Conservation (phyloP, 179 eudicot genomes). For the Vitellaria paradoxa region DNA sequence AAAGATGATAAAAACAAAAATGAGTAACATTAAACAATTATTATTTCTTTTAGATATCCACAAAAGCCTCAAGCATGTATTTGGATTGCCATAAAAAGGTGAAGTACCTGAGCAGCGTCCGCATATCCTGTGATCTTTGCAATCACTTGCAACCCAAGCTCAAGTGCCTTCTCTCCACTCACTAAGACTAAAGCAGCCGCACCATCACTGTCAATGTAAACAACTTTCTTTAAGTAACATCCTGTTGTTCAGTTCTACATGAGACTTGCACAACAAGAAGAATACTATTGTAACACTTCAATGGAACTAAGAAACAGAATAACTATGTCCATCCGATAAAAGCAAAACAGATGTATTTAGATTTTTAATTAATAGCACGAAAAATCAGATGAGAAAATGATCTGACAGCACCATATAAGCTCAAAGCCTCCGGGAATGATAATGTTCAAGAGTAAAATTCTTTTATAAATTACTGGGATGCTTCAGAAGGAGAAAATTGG, state of each 20-base stretch:
- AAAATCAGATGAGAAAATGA: no score
- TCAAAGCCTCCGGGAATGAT: neutral
- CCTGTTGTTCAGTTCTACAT: neutral
- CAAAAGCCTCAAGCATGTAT: neutral
- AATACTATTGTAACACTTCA: neutral
- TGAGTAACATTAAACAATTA: neutral
- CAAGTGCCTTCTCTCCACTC: conserved; percentile 81
- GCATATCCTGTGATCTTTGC: conserved; percentile 87
- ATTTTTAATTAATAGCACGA: neutral
- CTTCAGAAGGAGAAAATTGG: neutral
- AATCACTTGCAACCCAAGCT: conserved; percentile 78
- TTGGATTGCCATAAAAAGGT: neutral
- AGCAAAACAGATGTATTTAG: neutral
- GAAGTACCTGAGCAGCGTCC: conserved; percentile 89
- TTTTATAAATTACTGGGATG: neutral
- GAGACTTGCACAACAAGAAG: conserved; percentile 1
- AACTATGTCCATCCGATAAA: neutral
- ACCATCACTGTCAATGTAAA: conserved; percentile 62
- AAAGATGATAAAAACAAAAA: neutral
- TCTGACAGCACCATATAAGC: neutral
- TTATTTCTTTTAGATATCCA: neutral
- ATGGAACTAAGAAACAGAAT: neutral
- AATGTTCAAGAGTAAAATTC: neutral
- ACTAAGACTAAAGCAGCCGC: conserved; percentile 95
- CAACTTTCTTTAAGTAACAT: neutral